A percentile compares a stretch with the other conserved stretches of the same genome.
Evolutionary conservation across 2,329 filamentous ascomycete species (phyloP).

Genomic region (Hypoxylon sp.): DNA sequence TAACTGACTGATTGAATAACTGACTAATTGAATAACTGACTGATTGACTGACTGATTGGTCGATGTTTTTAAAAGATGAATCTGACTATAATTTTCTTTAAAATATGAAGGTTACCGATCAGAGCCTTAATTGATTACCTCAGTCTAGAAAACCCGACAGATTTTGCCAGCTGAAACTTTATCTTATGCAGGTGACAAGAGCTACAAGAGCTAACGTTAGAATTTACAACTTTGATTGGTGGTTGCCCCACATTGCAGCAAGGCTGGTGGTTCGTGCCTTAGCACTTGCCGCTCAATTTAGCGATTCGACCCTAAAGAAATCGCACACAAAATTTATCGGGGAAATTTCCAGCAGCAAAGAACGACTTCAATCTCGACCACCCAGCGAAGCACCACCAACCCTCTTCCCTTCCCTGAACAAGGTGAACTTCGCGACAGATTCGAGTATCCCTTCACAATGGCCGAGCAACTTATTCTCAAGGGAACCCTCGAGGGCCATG

Average conservation of each 20-base stretch:
- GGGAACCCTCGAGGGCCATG: slow-evolving; percentile 98
- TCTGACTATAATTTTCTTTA: no score
- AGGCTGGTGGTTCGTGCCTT: slow-evolving; percentile 37
- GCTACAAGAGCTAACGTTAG: background rate
- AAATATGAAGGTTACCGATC: no score
- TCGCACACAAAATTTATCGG: slow-evolving; percentile 64
- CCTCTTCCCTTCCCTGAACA: slow-evolving; percentile 55
- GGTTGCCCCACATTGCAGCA: slow-evolving; percentile 49
- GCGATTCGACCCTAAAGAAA: slow-evolving; percentile 63
- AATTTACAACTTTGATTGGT: slow-evolving; percentile 47
- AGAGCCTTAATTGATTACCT: no score
- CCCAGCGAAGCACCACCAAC: slow-evolving; percentile 45
- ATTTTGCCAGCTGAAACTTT: slow-evolving; percentile 9
- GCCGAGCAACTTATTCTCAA: slow-evolving; percentile 96
- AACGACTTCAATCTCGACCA: slow-evolving; percentile 47
- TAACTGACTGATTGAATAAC: no score
- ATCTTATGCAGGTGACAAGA: slow-evolving; percentile 16
- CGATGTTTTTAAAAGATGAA: no score
- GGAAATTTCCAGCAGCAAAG: slow-evolving; percentile 58
- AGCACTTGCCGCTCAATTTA: slow-evolving; percentile 33
- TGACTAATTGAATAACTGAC: no score
- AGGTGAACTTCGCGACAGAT: slow-evolving; percentile 50
- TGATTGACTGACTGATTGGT: no score
- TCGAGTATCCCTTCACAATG: slow-evolving; percentile 70
- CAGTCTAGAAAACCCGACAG: background rate